Base-by-base conservation (phyloP, 2,329 filamentous ascomycete species). In the Nothophaeocryptopus gaeumannii region DNA sequence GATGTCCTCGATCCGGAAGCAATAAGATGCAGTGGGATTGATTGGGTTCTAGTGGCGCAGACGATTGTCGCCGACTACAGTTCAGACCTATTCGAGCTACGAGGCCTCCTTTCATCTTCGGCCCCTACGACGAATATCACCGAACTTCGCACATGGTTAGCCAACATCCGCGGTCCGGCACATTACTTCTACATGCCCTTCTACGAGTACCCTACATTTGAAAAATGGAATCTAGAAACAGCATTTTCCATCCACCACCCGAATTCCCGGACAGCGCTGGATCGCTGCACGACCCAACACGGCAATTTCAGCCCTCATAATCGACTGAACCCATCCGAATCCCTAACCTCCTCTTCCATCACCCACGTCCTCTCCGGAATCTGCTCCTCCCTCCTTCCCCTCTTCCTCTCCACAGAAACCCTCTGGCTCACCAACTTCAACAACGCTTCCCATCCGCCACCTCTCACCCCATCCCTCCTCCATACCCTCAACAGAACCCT, bases 101-200 rank as follows among this genome's bases (percentile, higher is more conserved):
- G 70, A 5, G 48, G 55, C 1, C 46, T 58, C 1, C 40, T 51
- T 2, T 38, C 44, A n/a, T 16, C 42, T 12, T 52, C 71, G 45
- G 49, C 55, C 14, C 54, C 55, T 26, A 46, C 71, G 46, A 13
- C 16, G 14, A 50, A 51, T 33, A 16, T n/a, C 34, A 45, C 36
- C 3, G 2, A 16, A 4, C 36, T 43, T 5, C 50, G 45, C 11
- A 8, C 20, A 5, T 40, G 30, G 31, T 16, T 58, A 10, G 14
- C 20, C 14, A 16, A 40, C 16, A 45, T 58, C 8, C 65, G 74
- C 15, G 63, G 66, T 1, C 61, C 71, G 36, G 73, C 68, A 20
- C 75, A 78, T 53, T 64, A 68, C 52, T 70, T 75, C 43, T 60
- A 76, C 42, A 66, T 78, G 8, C 69, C 71, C 2, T 77, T 70